Evolutionary conservation across 345 rosid genomes (phyloP), one percentile per base, ranked within the genome.

Genomic region (Aethionema arabicum): DNA sequence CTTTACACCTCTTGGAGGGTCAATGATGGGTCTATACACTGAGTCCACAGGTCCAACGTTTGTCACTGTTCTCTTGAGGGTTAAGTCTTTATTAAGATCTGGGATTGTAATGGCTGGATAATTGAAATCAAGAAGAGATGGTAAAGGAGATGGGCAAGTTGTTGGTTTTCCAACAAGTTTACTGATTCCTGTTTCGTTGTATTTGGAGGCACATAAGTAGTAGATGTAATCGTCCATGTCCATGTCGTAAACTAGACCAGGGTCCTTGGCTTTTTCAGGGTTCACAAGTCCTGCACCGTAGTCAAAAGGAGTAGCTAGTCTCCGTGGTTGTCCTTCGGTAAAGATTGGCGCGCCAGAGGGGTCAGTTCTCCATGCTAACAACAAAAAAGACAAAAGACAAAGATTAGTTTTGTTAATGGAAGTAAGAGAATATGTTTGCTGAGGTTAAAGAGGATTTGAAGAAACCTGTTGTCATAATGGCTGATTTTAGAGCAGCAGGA

Each of bases 401-500:
- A 51, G 46, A 42, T 67, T n/a, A 58, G 52, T 38, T 40, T 39
- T 32, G 5, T 33, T 10, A 66, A 31, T 11, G 44, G 30, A 7
- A 55, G 29, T 49, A 21, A 21, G 27, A 21, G 27, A 21, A 21
- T 41, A 2, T 63, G 3, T n/a, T 10, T 14, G 11, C 8, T 45
- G 37, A 21, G 40, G 62, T 45, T 32, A 36, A 44, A 3, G 11
- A 16, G 3, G 37, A 30, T 30, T 51, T 42, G 16, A 52, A 35
- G 72, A 68, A 68, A 68, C 72, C 74, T 53, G 74, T 46, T 52
- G 68, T 69, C 62, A 69, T 61, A 11, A 69, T 45, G 11, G 74
- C 68, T 4, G 74, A 69, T 62, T 62, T 69, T 4, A 69, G 29
- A 7, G 68, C 68, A 0, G 74, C 74, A 61, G 74, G 74, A n/a